Conservation (phyloP, 2,329 filamentous ascomycete species). For the Neofusicoccum cordaticola region DNA sequence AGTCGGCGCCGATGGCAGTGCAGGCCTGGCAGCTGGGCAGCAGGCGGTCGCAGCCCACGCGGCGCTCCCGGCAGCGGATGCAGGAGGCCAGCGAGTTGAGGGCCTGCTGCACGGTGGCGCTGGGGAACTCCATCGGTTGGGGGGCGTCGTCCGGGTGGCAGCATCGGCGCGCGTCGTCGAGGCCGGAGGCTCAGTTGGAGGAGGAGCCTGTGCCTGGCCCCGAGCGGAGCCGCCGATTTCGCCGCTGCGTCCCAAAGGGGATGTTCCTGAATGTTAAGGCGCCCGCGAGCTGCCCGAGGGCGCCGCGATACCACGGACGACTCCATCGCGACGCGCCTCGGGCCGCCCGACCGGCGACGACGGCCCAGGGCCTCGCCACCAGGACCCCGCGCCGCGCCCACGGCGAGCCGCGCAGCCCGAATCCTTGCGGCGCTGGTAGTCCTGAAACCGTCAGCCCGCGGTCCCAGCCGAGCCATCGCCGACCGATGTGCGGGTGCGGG, state of each 20-base stretch:
- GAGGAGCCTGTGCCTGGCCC: background rate
- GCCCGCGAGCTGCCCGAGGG: background rate
- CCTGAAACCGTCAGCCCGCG: background rate
- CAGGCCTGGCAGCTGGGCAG: constrained; percentile 18
- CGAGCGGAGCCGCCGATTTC: constrained; percentile 6
- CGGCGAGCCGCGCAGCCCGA: too few species aligned
- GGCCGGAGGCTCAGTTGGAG: background rate
- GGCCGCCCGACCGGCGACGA: background rate
- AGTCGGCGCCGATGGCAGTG: constrained; percentile 6
- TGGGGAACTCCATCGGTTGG: constrained; percentile 9
- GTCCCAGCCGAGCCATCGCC: background rate
- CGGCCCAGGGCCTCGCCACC: too few species aligned
- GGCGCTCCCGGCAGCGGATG: constrained; percentile 18
- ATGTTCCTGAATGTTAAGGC: background rate
- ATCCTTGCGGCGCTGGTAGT: too few species aligned
- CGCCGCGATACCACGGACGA: background rate
- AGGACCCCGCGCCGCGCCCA: too few species aligned
- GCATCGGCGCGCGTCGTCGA: background rate
- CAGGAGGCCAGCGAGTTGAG: constrained; percentile 17
- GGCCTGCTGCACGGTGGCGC: constrained; percentile 10
- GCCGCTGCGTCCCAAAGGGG: background rate
- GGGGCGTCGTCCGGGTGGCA: background rate
- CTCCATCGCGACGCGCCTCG: background rate
- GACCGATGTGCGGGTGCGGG: background rate
- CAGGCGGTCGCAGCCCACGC: constrained; percentile 17